These are phyloP conservation scores for Vaccinium darrowii DNA, from an alignment of 148 eudicot species.

Conservation along the genomic window DNA sequence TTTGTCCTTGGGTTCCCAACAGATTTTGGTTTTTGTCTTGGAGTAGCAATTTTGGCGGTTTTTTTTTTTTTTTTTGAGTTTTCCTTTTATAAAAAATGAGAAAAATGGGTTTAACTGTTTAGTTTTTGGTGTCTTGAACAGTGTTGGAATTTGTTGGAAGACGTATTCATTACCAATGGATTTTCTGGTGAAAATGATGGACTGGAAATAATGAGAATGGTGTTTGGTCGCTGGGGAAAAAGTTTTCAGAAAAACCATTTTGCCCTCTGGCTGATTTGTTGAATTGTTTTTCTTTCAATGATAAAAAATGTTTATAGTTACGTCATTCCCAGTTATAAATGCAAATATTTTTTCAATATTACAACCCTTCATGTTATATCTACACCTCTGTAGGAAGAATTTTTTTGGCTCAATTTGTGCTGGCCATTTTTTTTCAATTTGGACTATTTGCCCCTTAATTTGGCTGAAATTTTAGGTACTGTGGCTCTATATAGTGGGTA, in stretches of 20 bases:
- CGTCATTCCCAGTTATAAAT: too few species aligned
- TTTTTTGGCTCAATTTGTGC: too few species aligned
- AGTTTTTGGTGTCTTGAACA: neutral
- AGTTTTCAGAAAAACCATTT: neutral
- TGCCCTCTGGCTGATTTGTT: neutral
- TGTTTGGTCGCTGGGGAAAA: neutral
- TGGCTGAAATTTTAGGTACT: too few species aligned
- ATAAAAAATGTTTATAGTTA: too few species aligned
- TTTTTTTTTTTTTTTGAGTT: neutral
- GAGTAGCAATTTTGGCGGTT: neutral
- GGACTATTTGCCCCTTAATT: too few species aligned
- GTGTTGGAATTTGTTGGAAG: neutral
- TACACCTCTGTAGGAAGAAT: too few species aligned
- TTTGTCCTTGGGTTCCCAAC: neutral
- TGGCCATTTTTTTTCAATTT: too few species aligned
- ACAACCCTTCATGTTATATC: too few species aligned
- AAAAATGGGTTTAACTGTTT: neutral
- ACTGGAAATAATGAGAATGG: neutral
- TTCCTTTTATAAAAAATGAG: neutral
- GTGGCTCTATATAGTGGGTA: too few species aligned
- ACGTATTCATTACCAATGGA: neutral
- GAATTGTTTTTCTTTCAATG: neutral
- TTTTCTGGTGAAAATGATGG: neutral
- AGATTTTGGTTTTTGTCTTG: too few species aligned
- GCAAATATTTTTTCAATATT: neutral